phyloP scores from a whole-genome alignment of 1,284 basidiomycete genomes.

The Cryptococcus neoformans region DNA sequence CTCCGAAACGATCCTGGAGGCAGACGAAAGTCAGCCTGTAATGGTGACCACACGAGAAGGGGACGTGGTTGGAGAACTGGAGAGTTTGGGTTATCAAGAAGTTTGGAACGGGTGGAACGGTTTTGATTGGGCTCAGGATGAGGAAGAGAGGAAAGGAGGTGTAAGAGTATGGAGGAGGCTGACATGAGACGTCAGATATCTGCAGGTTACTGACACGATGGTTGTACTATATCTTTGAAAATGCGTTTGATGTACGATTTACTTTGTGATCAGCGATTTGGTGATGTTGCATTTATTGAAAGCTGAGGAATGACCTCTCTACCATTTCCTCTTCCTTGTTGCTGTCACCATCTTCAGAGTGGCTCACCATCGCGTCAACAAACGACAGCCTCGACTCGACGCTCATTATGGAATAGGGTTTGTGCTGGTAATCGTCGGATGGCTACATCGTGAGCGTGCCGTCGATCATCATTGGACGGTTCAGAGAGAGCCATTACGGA shows the following conservation, averaged over 20 bases:
- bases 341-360: slow-evolving; percentile 30
- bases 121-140: slow-evolving; percentile 69
- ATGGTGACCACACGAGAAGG: neutral
- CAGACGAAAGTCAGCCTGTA: slow-evolving; percentile 57
- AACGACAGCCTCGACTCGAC: slow-evolving; percentile 13
- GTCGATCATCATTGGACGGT: slow-evolving; percentile 20
- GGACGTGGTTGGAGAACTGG: slow-evolving; percentile 55
- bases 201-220: neutral
- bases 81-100: slow-evolving; percentile 61
- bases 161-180: slow-evolving; percentile 50
- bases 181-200: too few relatives aligned
- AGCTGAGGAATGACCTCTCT: slow-evolving; percentile 27
- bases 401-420: slow-evolving; percentile 31
- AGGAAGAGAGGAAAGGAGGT: slow-evolving; percentile 68
- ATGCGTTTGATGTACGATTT: neutral
- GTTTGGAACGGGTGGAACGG: slow-evolving; percentile 60
- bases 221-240: neutral
- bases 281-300: slow-evolving; percentile 11
- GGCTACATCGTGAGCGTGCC: slow-evolving; percentile 6
- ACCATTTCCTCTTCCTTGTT: slow-evolving; percentile 32
- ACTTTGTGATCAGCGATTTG: slow-evolving; percentile 4
- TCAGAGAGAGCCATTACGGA: slow-evolving; percentile 22
- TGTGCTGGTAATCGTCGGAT: slow-evolving; percentile 30
- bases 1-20: slow-evolving; percentile 70
- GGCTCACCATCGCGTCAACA: slow-evolving; percentile 29